Evolutionary conservation across 495 filamentous ascomycete species (phyloP).

Genomic region (Penicillium samsonianum): DNA sequence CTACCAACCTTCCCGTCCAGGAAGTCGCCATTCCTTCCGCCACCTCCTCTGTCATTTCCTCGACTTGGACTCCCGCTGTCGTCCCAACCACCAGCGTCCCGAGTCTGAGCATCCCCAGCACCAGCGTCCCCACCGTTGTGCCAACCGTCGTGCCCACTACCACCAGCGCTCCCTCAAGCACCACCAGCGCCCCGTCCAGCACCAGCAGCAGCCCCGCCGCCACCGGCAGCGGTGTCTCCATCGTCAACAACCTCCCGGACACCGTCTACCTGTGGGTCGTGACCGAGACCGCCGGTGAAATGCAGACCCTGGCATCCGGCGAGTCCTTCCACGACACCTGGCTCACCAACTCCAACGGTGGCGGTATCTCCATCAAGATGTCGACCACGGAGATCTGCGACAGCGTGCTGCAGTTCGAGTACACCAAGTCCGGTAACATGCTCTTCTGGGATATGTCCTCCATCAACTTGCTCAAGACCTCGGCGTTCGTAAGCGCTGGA

Average conservation of each 20-base stretch:
- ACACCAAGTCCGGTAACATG: conserved; percentile 40
- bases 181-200: conserved; percentile 11
- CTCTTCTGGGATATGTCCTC: conserved; percentile 50
- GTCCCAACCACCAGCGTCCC: too few species aligned
- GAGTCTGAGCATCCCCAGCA: neutral
- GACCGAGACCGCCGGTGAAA: conserved; percentile 24
- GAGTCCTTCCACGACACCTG: conserved; percentile 36
- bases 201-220: conserved; percentile 16
- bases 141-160: conserved; percentile 16
- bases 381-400: conserved; percentile 24
- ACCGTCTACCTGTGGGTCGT: conserved; percentile 42
- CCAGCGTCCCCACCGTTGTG: conserved; percentile 8
- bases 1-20: conserved; percentile 2
- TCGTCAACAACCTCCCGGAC: conserved; percentile 40
- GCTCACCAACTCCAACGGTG: conserved; percentile 39
- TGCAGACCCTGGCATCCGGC: conserved; percentile 30
- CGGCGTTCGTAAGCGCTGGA: conserved; percentile 32
- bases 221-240: conserved; percentile 29
- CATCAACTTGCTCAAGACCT: conserved; percentile 38
- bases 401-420: conserved; percentile 48
- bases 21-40: conserved; percentile 5
- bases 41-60: conserved; percentile 1
- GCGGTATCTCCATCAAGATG: conserved; percentile 48
- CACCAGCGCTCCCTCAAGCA: conserved; percentile 8
- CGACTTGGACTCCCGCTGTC: neutral